Evolutionary conservation across 2,329 filamentous ascomycete species (phyloP).

Genomic region (Lithohypha guttulata): DNA sequence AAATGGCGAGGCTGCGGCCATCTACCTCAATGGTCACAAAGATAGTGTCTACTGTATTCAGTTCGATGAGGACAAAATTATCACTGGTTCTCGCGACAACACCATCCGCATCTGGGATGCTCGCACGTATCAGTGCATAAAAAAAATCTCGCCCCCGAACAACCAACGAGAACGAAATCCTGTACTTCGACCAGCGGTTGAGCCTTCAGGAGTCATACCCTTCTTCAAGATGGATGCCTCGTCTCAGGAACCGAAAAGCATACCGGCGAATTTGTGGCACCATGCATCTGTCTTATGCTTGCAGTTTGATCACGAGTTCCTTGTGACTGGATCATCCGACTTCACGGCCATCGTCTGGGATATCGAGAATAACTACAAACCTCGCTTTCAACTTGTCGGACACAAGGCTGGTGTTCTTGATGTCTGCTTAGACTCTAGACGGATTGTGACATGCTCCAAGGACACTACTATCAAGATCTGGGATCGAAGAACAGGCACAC

Average conservation of each 20-base stretch:
- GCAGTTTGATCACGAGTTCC: constrained; percentile 83
- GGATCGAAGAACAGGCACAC: constrained; percentile 67
- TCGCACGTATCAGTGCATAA: constrained; percentile 70
- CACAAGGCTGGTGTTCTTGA: constrained; percentile 87
- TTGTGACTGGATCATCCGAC: constrained; percentile 92
- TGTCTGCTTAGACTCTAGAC: constrained; percentile 79
- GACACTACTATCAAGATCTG: constrained; percentile 89
- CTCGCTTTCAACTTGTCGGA: constrained; percentile 63
- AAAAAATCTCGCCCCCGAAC: constrained; percentile 73
- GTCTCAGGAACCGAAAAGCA: constrained; percentile 31
- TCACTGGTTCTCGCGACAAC: constrained; percentile 89
- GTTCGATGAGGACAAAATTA: constrained; percentile 97
- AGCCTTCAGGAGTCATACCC: constrained; percentile 30
- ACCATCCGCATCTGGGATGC: constrained; percentile 96
- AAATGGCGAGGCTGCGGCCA: constrained; percentile 62
- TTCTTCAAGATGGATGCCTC: constrained; percentile 40
- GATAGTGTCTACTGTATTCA: constrained; percentile 98
- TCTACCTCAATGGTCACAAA: constrained; percentile 85
- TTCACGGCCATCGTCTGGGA: constrained; percentile 85
- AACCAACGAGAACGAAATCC: constrained; percentile 40
- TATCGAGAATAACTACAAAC: constrained; percentile 64
- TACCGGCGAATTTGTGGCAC: constrained; percentile 48
- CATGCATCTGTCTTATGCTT: constrained; percentile 88
- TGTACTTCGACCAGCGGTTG: constrained; percentile 41
- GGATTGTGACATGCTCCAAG: constrained; percentile 96